Evolutionary conservation across 179 eudicot genomes (phyloP), one percentile per base, ranked within the genome.

Genomic region (Kewa caespitosa): DNA sequence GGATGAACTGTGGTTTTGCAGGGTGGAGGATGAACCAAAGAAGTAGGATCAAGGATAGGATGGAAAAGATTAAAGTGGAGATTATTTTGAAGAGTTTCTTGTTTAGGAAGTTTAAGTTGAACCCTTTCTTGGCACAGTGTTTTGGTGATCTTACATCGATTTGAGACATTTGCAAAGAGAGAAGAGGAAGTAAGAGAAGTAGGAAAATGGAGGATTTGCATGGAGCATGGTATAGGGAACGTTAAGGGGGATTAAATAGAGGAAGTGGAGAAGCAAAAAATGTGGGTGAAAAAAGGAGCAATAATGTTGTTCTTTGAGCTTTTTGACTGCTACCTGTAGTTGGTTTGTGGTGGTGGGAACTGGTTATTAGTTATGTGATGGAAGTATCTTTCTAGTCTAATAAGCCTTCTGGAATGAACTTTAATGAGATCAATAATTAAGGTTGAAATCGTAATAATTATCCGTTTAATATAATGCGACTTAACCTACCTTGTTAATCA

Each of bases 141-240:
- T 95, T 89, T 30, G 99, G 97, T 62, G 97, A 91, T 85, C 76
- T 89, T 75, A 72, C 76, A 67, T 25, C 6, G 60, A 87, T 34
- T 87, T 85, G 85, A 88, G 99, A 93, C 99, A 95, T 93, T 87
- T 85, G 82, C 48, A n/a, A n/a, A n/a, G n/a, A n/a, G n/a, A 31
- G 17, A 37, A 39, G 30, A 52, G 31, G 46, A 8, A 42, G 1
- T 23, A 71, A 79, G 37, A 42, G 18, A 42, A 39, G 48, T 30
- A 79, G 70, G 68, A 69, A 54, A 39, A 28, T 39, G 71, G 68
- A 57, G 57, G 54, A 79, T 18, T 63, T 57, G 43, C n/a, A 34
- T 36, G 57, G 23, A 36, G 63, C 76, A 59, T 70, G 73, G 83
- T 31, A 67, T n/a, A 69, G 52, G 60, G 50, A 17, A 11, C 6